Conservation (phyloP, 2,329 filamentous ascomycete species). For the Harringtonia aguacate region DNA sequence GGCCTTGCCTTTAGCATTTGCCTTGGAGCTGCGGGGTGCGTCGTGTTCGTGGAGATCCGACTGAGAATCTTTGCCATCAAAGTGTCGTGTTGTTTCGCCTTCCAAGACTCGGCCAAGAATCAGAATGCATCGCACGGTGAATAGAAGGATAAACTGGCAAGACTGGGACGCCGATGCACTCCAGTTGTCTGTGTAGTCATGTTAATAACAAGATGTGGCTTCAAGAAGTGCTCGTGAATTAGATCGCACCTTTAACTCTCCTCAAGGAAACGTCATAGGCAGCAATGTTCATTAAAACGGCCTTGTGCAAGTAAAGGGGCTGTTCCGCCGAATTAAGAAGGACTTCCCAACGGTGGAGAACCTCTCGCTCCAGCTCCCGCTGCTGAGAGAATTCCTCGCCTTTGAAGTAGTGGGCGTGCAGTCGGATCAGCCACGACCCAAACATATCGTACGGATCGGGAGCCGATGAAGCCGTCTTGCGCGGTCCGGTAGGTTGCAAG, state of each 20-base stretch:
- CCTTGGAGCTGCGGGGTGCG: background rate
- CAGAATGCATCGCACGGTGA: constrained; percentile 71
- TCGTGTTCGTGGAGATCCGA: background rate
- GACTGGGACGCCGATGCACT: constrained; percentile 33
- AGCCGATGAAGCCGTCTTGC: constrained; percentile 17
- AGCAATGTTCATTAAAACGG: constrained; percentile 77
- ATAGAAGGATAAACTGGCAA: constrained; percentile 57
- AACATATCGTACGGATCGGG: constrained; percentile 54
- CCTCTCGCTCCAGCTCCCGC: constrained; percentile 74
- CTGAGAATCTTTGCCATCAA: constrained; percentile 1
- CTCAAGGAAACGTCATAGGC: constrained; percentile 60
- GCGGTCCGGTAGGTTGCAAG: constrained; percentile 21
- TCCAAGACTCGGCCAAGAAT: constrained; percentile 57
- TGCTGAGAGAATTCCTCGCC: constrained; percentile 65
- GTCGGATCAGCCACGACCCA: constrained; percentile 69
- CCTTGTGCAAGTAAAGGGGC: constrained; percentile 59
- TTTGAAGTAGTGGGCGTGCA: constrained; percentile 77
- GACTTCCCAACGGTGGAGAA: constrained; percentile 65
- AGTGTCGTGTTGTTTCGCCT: constrained; percentile 5
- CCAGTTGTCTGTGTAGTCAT: constrained; percentile 29
- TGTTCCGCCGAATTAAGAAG: constrained; percentile 59
- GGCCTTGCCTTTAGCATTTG: constrained; percentile 12
- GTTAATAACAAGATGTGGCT: background rate
- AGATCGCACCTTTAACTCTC: constrained; percentile 41
- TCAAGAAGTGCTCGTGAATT: too few relatives aligned